phyloP scores from a whole-genome alignment of 495 filamentous ascomycete genomes.

The Evernia prunastri region DNA sequence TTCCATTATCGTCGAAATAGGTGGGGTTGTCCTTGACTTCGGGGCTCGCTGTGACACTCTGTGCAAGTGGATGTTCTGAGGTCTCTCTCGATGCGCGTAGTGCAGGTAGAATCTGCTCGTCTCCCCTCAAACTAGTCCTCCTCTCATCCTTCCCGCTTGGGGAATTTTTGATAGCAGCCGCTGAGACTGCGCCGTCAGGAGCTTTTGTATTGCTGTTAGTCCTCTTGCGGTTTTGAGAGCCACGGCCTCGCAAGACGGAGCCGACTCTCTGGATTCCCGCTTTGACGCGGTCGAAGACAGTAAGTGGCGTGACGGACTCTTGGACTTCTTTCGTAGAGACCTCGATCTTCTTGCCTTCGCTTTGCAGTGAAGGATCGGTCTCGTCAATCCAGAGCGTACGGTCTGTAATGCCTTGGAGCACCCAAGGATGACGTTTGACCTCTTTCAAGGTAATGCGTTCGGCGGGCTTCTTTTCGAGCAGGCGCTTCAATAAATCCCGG shows the following conservation, averaged over 20 bases:
- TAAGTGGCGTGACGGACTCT: conserved; percentile 81
- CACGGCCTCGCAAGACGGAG: conserved; percentile 29
- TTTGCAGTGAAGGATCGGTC: conserved; percentile 76
- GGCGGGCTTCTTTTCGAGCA: conserved; percentile 83
- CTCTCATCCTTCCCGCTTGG: conserved; percentile 41
- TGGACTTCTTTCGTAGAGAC: conserved; percentile 87
- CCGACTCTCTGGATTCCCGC: conserved; percentile 51
- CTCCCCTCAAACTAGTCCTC: conserved; percentile 62
- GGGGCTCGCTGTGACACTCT: conserved; percentile 72
- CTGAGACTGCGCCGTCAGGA: conserved; percentile 20
- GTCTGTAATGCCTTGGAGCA: conserved; percentile 71
- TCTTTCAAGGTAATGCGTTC: conserved; percentile 84
- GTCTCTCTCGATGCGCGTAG: conserved; percentile 44
- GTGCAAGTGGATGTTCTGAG: conserved; percentile 70
- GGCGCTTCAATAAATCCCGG: conserved; percentile 68
- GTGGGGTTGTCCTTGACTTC: conserved; percentile 42
- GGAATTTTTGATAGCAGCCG: conserved; percentile 25
- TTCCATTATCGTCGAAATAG: conserved; percentile 36
- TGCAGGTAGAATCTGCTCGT: conserved; percentile 57
- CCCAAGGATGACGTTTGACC: conserved; percentile 96
- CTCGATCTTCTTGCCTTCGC: conserved; percentile 83
- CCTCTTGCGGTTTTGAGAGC: conserved; percentile 27
- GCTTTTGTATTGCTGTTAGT: conserved; percentile 23
- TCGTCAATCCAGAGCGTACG: conserved; percentile 81
- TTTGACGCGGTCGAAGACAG: conserved; percentile 69